Base-by-base conservation (phyloP, 2,329 filamentous ascomycete species). In the Alternaria novae-zelandiae region DNA sequence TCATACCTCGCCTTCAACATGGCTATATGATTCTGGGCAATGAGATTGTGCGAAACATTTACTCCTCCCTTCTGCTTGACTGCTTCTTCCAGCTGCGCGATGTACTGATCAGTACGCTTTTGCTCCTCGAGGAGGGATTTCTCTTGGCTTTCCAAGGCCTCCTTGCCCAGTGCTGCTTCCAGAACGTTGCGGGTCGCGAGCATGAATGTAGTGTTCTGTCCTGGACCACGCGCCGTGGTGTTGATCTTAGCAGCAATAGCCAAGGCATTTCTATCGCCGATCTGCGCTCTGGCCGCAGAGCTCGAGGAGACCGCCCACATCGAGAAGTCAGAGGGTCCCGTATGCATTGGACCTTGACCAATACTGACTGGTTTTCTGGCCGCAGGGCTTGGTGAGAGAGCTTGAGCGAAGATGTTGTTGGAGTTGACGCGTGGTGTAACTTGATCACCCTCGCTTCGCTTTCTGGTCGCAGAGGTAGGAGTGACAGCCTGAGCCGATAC, bases 81-180 rank as follows among this genome's bases (percentile, higher is more conserved):
- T 21, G 53, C 51, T 46, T 47, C 53, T 60, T 60, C 51, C 6
- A 60, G 30, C 13, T 57, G 21, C 10, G 44, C 30, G 23, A 60
- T 60, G 20, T 60, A 60, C 30, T 50, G 30, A 41, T 60, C 28
- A 15, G 44, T 50, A 30, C 32, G 20, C 53, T 60, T 17, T 41
- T 57, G 55, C 23, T 60, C 51, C 5, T 57, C 25, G 0, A 32
- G 8, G 13, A 61, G 32, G 10, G 56, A 20, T 20, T 28, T 28
- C 25, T 50, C 58, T 15, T 57, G 58, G 3, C 43, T 32, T 20
- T 57, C 44, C 41, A 57, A 36, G 5, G 25, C 23, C 23, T 49
- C 53, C 20, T 61, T 57, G n/a, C 58, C 58, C 12, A 61, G 28
- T 2, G 53, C 58, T 8, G 49, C 44, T 26, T 61, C 58, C 13